Evolutionary conservation across 1,284 basidiomycete genomes (phyloP).

Genomic region (Ganoderma sinense): DNA sequence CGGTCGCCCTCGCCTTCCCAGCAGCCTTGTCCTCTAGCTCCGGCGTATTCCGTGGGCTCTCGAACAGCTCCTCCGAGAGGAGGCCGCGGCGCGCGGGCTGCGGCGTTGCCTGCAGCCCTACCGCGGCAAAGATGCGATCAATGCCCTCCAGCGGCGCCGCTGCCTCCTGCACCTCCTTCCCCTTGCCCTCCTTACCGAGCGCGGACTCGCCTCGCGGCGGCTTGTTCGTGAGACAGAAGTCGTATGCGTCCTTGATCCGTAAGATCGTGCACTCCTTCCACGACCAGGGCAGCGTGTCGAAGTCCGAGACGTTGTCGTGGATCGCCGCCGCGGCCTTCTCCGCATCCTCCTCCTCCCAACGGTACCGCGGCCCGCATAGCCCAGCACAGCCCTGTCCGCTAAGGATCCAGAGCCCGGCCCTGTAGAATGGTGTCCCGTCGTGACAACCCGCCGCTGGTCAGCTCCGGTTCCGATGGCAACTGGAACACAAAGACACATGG

Average conservation of each 20-base stretch:
- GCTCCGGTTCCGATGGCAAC: neutral
- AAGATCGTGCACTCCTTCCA: slow-evolving; percentile 79
- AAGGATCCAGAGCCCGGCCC: slow-evolving; percentile 77
- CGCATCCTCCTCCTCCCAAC: slow-evolving; percentile 81
- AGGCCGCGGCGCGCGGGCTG: slow-evolving; percentile 60
- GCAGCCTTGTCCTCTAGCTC: slow-evolving; percentile 32
- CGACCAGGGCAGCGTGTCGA: slow-evolving; percentile 70
- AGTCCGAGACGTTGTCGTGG: slow-evolving; percentile 53
- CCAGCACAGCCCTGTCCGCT: slow-evolving; percentile 80
- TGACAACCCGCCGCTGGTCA: neutral
- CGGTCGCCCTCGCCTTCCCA: slow-evolving; percentile 33
- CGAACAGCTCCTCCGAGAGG: slow-evolving; percentile 69
- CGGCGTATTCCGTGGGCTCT: slow-evolving; percentile 47
- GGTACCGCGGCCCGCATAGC: slow-evolving; percentile 80
- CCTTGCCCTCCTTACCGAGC: slow-evolving; percentile 47
- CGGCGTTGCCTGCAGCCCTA: slow-evolving; percentile 62
- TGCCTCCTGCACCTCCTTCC: slow-evolving; percentile 28
- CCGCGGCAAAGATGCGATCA: slow-evolving; percentile 73
- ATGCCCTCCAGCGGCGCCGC: slow-evolving; percentile 58
- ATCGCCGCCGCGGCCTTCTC: slow-evolving; percentile 61
- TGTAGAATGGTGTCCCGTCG: slow-evolving; percentile 35
- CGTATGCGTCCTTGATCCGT: slow-evolving; percentile 79
- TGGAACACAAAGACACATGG: neutral
- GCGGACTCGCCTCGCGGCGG: slow-evolving; percentile 44
- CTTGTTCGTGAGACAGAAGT: slow-evolving; percentile 74